A percentile compares a stretch with the other conserved stretches of the same genome.
Evolutionary conservation across 1,139 yeast genomes (phyloP).

Genomic region (Magnusiomyces tetraspermus): DNA sequence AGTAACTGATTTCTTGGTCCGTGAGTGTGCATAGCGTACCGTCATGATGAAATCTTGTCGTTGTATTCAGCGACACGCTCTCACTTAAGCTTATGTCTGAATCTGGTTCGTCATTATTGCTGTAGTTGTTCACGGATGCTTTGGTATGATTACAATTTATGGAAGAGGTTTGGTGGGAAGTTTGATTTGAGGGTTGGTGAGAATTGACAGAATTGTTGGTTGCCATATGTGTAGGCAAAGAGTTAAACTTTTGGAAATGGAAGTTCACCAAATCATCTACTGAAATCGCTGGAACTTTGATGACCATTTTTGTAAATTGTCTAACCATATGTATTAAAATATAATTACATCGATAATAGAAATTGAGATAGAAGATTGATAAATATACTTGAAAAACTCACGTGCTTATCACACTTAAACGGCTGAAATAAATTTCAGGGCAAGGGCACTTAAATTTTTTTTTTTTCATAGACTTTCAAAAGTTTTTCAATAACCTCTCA

Average conservation of each 20-base stretch:
- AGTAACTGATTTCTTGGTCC: constrained; percentile 24
- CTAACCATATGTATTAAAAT: not conserved
- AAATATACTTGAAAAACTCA: not conserved
- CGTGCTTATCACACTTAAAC: not conserved
- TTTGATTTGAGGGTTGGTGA: not conserved
- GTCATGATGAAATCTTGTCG: constrained; percentile 17
- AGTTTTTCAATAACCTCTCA: too few relatives aligned
- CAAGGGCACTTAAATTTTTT: constrained; percentile 5
- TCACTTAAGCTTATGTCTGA: not conserved
- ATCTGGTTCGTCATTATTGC: not conserved
- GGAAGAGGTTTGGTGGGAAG: not conserved
- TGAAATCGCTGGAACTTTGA: constrained; percentile 7
- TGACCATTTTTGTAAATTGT: not conserved
- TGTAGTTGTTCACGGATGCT: not conserved
- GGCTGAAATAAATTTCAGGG: not conserved
- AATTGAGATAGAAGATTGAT: not conserved
- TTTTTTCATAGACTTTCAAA: too few relatives aligned
- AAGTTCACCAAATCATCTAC: constrained; percentile 10
- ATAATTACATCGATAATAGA: not conserved
- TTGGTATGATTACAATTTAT: not conserved
- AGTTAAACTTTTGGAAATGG: constrained; percentile 8
- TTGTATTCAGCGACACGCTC: not conserved
- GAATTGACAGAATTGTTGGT: not conserved
- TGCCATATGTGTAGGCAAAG: constrained; percentile 2
- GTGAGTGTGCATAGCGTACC: constrained; percentile 23